Conservation (phyloP, 1,284 basidiomycete species). For the Marasmius sp. region DNA sequence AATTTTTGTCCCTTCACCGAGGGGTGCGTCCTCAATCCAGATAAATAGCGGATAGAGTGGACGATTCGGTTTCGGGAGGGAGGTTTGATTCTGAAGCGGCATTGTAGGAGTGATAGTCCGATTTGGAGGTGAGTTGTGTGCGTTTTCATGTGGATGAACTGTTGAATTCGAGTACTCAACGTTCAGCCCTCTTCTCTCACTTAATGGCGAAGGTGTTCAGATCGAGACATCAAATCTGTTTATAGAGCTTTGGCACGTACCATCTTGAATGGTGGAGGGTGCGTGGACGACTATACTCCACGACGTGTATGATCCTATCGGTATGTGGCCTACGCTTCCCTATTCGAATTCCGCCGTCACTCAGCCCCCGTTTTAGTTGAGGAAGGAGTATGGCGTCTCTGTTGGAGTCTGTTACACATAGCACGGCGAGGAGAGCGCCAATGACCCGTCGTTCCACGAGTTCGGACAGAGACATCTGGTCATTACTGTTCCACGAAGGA, state of each 20-base stretch:
- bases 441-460: no score
- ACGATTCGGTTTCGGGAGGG: no score
- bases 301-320: constrained; percentile 55
- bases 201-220: constrained; percentile 63
- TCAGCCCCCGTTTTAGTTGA: constrained; percentile 37
- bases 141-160: background rate
- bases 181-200: constrained; percentile 1
- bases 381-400: constrained; percentile 12
- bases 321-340: constrained; percentile 31
- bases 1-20: constrained; percentile 56
- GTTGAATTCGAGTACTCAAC: no score
- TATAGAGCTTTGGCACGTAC: constrained; percentile 47
- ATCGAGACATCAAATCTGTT: constrained; percentile 55
- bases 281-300: constrained; percentile 71
- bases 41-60: constrained; percentile 21
- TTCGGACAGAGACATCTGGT: no score
- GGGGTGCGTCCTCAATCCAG: constrained; percentile 6
- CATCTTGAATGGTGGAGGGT: constrained; percentile 31
- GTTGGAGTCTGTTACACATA: background rate
- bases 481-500: no score
- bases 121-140: constrained; percentile 56
- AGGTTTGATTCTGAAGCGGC: constrained; percentile 64
- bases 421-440: no score
- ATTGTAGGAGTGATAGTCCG: constrained; percentile 55
- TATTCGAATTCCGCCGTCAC: background rate